phyloP scores from a whole-genome alignment of 2,329 filamentous ascomycete genomes.

The Colletotrichum sp. region DNA sequence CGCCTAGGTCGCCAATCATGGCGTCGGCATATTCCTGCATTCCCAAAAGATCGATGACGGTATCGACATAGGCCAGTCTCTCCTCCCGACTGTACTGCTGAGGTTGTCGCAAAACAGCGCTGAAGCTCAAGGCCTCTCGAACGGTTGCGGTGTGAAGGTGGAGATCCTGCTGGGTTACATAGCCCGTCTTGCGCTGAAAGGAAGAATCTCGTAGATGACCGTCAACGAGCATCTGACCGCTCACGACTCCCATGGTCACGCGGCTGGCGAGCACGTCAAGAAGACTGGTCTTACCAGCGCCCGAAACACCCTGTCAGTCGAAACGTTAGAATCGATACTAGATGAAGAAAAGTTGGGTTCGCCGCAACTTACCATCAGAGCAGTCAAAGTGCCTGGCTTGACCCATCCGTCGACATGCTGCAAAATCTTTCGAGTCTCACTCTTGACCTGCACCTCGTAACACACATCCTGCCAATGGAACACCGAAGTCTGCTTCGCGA shows the following conservation, averaged over 20 bases:
- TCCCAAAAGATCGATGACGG: constrained; percentile 32
- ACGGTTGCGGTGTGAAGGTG: constrained; percentile 41
- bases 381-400: constrained; percentile 70
- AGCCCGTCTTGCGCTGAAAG: constrained; percentile 72
- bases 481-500: constrained; percentile 58
- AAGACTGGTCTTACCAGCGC: constrained; percentile 55
- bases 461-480: constrained; percentile 73
- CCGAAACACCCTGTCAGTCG: constrained; percentile 5
- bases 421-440: constrained; percentile 66
- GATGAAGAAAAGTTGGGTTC: constrained; percentile 39
- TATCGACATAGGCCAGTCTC: constrained; percentile 31
- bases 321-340: rapidly evolving
- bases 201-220: constrained; percentile 65
- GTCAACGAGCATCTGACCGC: constrained; percentile 70
- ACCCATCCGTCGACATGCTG: constrained; percentile 73
- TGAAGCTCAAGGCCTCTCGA: constrained; percentile 70
- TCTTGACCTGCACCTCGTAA: constrained; percentile 71
- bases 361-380: constrained; percentile 64
- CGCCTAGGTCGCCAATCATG: constrained; percentile 70
- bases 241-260: constrained; percentile 71
- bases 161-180: constrained; percentile 69
- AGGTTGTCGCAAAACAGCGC: constrained; percentile 70
- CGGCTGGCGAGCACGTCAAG: constrained; percentile 66
- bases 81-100: constrained; percentile 48
- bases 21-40: constrained; percentile 72